Conservation (phyloP, 305 asterid species). For the Fraxinus baroniana region DNA sequence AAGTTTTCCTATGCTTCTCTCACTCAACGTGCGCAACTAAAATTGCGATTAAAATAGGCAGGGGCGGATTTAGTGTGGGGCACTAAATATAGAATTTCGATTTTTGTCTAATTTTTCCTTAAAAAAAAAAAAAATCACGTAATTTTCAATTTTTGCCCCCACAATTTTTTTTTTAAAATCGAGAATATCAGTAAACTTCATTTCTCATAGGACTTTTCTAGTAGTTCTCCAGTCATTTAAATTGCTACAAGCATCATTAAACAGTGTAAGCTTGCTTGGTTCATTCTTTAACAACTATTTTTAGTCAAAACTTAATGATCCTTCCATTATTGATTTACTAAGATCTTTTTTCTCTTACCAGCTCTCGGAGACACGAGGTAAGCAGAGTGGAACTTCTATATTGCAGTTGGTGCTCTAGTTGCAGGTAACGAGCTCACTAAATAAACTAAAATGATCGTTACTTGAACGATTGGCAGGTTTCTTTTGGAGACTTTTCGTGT, state of each 20-base stretch:
- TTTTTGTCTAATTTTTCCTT: too few species aligned
- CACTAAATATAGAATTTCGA: too few species aligned
- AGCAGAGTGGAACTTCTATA: slow-evolving; percentile 94
- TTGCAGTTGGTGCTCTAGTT: slow-evolving; percentile 83
- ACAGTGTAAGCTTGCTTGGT: slow-evolving; percentile 1
- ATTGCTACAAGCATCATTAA: neutral
- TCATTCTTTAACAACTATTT: neutral
- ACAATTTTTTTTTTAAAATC: too few species aligned
- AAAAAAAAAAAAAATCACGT: too few species aligned
- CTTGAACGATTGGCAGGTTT: neutral
- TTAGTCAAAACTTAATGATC: neutral
- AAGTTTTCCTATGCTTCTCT: neutral
- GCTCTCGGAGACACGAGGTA: slow-evolving; percentile 98
- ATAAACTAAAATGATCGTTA: neutral
- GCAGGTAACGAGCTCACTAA: slow-evolving; percentile 71
- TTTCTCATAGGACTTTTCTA: neutral
- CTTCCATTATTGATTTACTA: slow-evolving; percentile 7
- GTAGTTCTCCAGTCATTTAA: neutral
- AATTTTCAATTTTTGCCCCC: too few species aligned
- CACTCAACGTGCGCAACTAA: neutral
- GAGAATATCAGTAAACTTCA: neutral
- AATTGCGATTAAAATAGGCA: neutral
- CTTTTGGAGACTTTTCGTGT: neutral
- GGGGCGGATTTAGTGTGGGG: too few species aligned
- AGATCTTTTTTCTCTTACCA: slow-evolving; percentile 27